A percentile compares a stretch with the other conserved stretches of the same genome.
phyloP scores from a whole-genome alignment of 305 asterid genomes.

The Salvia sclarea region DNA sequence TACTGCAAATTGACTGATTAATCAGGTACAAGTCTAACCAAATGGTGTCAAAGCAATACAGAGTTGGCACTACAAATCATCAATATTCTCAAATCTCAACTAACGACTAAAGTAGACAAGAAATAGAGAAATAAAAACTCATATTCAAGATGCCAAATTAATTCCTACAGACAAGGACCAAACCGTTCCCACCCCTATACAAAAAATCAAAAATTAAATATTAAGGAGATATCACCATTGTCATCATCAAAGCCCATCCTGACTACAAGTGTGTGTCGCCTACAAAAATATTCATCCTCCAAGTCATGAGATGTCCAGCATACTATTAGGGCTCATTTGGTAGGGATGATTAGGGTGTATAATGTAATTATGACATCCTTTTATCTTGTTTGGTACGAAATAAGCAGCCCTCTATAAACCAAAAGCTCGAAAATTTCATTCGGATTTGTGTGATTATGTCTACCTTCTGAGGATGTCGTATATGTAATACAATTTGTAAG shows the following conservation, averaged over 20 bases:
- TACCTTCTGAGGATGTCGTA: too few species aligned
- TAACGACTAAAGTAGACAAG: not conserved
- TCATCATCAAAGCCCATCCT: not conserved
- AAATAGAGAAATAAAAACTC: constrained; percentile 13
- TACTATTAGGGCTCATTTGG: not conserved
- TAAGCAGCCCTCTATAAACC: too few species aligned
- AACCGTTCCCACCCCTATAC: not conserved
- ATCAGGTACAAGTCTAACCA: constrained; percentile 34
- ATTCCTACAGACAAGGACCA: constrained; percentile 5
- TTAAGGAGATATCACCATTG: not conserved
- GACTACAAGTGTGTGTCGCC: not conserved
- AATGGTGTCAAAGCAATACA: constrained; percentile 21
- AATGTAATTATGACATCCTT: too few species aligned
- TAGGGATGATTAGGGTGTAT: too few species aligned
- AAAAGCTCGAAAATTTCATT: too few species aligned
- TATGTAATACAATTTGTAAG: too few species aligned
- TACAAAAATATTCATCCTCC: not conserved
- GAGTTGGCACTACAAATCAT: constrained; percentile 22
- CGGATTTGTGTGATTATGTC: too few species aligned
- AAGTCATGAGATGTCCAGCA: not conserved
- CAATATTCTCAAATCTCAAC: not conserved
- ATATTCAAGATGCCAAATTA: constrained; percentile 6
- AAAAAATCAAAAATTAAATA: not conserved
- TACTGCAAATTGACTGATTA: constrained; percentile 59
- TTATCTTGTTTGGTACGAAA: too few species aligned